phyloP scores from a whole-genome alignment of 1,284 basidiomycete species.

The Pseudomicrostroma phylloplanum region DNA sequence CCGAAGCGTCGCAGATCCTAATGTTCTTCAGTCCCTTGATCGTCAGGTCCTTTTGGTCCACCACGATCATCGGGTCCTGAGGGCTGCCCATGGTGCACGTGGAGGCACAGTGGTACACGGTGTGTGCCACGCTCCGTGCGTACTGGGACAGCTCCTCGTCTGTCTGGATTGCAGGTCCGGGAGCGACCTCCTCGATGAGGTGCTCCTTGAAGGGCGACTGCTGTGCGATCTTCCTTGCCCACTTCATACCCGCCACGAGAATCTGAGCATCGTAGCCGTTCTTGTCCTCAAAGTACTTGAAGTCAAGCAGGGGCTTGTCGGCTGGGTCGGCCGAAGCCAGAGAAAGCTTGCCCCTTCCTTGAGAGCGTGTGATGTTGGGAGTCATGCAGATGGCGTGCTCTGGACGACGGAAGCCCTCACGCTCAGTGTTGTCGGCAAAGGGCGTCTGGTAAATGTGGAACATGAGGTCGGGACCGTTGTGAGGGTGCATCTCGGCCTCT shows the following conservation, averaged over 20 bases:
- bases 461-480: conserved; percentile 50
- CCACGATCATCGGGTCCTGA: conserved; percentile 38
- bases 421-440: conserved; percentile 46
- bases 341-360: conserved; percentile 50
- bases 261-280: conserved; percentile 55
- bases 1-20: conserved; percentile 46
- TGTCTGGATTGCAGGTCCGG: conserved; percentile 44
- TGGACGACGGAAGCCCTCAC: conserved; percentile 48
- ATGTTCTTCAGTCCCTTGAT: conserved; percentile 43
- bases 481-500: conserved; percentile 33
- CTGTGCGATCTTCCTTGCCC: conserved; percentile 53
- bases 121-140: conserved; percentile 48
- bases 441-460: conserved; percentile 50
- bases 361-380: conserved; percentile 53
- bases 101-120: conserved; percentile 50
- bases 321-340: conserved; percentile 53
- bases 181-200: conserved; percentile 52
- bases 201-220: conserved; percentile 54
- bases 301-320: conserved; percentile 55
- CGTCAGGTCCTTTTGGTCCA: conserved; percentile 41
- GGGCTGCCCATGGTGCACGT: conserved; percentile 50
- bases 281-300: conserved; percentile 55
- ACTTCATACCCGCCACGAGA: conserved; percentile 58
- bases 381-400: conserved; percentile 52
- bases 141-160: conserved; percentile 48